Conservation (phyloP, 2,329 filamentous ascomycete species). For the Alternaria gaisen region DNA sequence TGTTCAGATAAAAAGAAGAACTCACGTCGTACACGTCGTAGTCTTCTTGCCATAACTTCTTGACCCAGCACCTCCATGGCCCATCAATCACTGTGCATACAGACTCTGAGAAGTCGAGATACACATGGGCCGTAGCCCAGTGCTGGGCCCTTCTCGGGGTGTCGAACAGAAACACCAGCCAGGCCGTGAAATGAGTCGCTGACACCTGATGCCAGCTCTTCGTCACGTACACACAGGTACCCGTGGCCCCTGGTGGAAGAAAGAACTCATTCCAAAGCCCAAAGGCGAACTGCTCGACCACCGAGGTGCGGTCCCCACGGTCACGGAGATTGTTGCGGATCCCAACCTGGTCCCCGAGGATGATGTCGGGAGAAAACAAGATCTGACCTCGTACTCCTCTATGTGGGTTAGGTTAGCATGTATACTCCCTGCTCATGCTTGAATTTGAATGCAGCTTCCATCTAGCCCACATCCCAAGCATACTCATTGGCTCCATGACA, state of each 20-base stretch:
- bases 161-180: neutral
- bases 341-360: neutral
- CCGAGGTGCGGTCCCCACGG: neutral
- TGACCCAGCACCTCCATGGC: neutral
- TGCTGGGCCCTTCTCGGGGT: neutral
- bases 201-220: slow-evolving; percentile 15
- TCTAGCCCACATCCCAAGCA: too few species aligned
- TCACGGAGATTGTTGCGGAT: neutral
- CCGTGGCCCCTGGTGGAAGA: neutral
- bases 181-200: slow-evolving; percentile 15
- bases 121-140: slow-evolving; percentile 15
- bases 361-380: neutral
- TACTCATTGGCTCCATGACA: too few species aligned
- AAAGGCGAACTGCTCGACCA: slow-evolving; percentile 6
- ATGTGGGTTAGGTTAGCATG: neutral
- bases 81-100: neutral
- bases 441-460: neutral
- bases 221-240: slow-evolving; percentile 10
- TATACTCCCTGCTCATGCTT: neutral
- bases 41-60: neutral
- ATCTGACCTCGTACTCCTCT: neutral
- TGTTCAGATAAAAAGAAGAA: neutral
- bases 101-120: slow-evolving; percentile 18
- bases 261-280: neutral
- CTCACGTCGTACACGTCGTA: neutral